These are phyloP conservation scores for Dentipellis fragilis DNA, from an alignment of 768 basidiomycete species.

Conservation along the genomic window DNA sequence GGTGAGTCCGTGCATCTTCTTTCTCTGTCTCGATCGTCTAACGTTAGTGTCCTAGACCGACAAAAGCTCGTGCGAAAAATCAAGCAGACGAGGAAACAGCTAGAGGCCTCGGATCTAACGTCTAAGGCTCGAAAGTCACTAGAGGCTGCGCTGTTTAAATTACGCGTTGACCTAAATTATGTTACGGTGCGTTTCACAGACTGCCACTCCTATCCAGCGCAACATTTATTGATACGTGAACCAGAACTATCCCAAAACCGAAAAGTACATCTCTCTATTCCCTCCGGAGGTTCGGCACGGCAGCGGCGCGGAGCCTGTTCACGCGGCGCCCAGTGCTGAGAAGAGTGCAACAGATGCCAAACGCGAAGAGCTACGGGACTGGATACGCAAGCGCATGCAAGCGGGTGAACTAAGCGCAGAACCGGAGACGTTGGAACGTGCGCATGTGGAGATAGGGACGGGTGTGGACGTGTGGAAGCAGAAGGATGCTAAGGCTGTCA, in stretches of 20 bases:
- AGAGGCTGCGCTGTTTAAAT: constrained; percentile 39
- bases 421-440: constrained; percentile 36
- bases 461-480: too few species aligned
- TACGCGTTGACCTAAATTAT: constrained; percentile 88
- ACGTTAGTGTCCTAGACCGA: constrained; percentile 45
- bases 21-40: not conserved
- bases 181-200: constrained; percentile 47
- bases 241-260: constrained; percentile 75
- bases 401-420: constrained; percentile 45
- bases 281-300: constrained; percentile 50
- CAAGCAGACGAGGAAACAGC: constrained; percentile 49
- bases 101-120: constrained; percentile 28
- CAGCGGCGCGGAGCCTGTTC: constrained; percentile 4
- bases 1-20: constrained; percentile 35
- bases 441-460: too few species aligned
- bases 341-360: constrained; percentile 32
- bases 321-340: constrained; percentile 1
- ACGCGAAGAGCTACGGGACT: constrained; percentile 47
- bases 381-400: constrained; percentile 53
- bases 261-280: constrained; percentile 88
- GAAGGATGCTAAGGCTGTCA: not conserved
- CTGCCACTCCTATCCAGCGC: not conserved
- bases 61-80: constrained; percentile 80
- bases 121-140: constrained; percentile 29
- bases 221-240: not conserved